Evolutionary conservation across 495 filamentous ascomycete species (phyloP), one percentile per base, ranked within the genome.

Genomic region (Niebla homalea): DNA sequence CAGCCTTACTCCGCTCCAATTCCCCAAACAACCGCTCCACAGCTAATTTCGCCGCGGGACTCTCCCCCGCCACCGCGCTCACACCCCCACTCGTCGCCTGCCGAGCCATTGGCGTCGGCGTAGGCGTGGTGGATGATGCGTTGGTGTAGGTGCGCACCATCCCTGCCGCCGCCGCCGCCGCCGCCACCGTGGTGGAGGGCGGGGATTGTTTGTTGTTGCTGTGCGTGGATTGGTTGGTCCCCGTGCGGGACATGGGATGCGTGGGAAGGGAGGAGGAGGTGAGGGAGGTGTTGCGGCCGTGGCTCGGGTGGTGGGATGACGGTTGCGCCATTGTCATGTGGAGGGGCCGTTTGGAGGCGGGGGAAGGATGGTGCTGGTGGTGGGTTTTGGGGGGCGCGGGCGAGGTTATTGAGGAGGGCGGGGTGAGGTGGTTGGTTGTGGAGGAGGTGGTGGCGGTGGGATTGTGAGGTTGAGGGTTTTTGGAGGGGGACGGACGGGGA

Each of bases 361-460:
- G 10, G 22, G 44, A 49, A 23, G 36, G 35, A 36, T 4, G 29
- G 29, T 4, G 29, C 8, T 32, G 29, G 29, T 4, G 29, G 29
- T 32, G 29, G 23, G 51, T 32, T 35, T 16, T 18, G 19, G 45
- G 43, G 25, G 47, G 42, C 20, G 50, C 53, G 22, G 57, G 57
- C 10, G 53, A 56, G 25, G 50, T 46, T 36, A 50, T 36, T 1
- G 57, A 44, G n/a, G 50, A 47, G 10, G 46, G 21, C 11, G 49
- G 36, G 6, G 49, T 42, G 11, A 53, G 36, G 5, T 49, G 53
- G 14, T 46, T 47, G 25, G 45, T 43, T 21, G 50, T 47, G 16
- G 55, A 47, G 29, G 52, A 32, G 14, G 53, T 38, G 15, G 38
- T 52, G 42, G 47, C 50, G 53, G 53, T 46, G 35, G 46, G 35